Conservation (phyloP, 495 filamentous ascomycete species). For the Trichoderma asperelloides region DNA sequence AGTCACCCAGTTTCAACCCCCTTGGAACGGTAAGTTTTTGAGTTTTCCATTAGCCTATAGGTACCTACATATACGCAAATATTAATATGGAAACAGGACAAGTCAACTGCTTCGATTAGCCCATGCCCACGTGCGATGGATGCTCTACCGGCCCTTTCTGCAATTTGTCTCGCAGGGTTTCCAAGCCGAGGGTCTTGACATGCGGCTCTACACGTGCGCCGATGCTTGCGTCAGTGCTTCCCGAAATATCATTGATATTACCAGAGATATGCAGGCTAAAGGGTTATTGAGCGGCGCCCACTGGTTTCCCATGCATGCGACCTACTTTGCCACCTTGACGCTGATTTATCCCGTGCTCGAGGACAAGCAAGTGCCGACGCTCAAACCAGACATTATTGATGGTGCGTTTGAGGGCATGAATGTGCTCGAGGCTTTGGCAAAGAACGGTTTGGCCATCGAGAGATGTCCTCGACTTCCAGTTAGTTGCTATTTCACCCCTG, state of each 20-base stretch:
- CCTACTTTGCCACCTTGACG: slow-evolving; percentile 86
- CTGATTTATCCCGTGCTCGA: slow-evolving; percentile 83
- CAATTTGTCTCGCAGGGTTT: slow-evolving; percentile 78
- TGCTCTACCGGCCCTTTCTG: slow-evolving; percentile 89
- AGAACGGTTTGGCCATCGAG: too few relatives aligned
- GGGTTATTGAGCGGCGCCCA: slow-evolving; percentile 78
- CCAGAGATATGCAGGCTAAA: slow-evolving; percentile 75
- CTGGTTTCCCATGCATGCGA: slow-evolving; percentile 95
- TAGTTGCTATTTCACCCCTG: too few relatives aligned
- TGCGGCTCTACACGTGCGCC: slow-evolving; percentile 81
- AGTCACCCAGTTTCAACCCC: slow-evolving; percentile 56
- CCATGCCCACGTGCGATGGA: slow-evolving; percentile 85
- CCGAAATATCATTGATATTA: slow-evolving; percentile 89
- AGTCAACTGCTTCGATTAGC: slow-evolving; percentile 81
- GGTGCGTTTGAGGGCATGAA: too few relatives aligned
- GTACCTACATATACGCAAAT: slow-evolving; percentile 8
- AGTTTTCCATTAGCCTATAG: neutral
- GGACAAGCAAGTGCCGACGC: slow-evolving; percentile 32
- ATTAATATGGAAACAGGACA: slow-evolving; percentile 40
- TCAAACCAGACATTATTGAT: too few relatives aligned
- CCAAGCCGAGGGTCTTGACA: slow-evolving; percentile 59
- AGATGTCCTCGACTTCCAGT: too few relatives aligned
- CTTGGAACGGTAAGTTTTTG: slow-evolving; percentile 56
- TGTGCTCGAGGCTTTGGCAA: too few relatives aligned
- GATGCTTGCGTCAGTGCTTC: slow-evolving; percentile 84